Percentiles rank a stretch among this genome's conserved stretches.
These are phyloP conservation scores for Gloeostereum incarnatum DNA, from an alignment of 768 basidiomycete species.

Conservation along the genomic window DNA sequence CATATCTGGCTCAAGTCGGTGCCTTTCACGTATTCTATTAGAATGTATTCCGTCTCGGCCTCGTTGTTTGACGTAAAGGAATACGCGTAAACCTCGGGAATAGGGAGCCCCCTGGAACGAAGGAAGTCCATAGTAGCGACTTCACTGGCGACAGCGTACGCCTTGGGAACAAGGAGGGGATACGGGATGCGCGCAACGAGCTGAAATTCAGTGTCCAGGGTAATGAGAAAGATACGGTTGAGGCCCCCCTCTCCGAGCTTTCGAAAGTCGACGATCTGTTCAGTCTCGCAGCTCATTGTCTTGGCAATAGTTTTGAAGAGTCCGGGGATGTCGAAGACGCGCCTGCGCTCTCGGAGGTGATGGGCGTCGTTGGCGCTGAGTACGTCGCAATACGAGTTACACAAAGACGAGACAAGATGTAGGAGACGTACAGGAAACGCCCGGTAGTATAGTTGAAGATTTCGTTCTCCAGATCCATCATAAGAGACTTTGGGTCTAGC, in stretches of 20 bases:
- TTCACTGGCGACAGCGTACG: constrained; percentile 23
- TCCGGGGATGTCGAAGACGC: constrained; percentile 19
- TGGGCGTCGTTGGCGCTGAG: constrained; percentile 22
- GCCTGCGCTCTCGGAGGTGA: constrained; percentile 25
- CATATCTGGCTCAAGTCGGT: constrained; percentile 22
- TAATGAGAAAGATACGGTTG: constrained; percentile 26
- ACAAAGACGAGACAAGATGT: constrained; percentile 17
- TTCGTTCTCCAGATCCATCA: constrained; percentile 15
- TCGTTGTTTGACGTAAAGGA: constrained; percentile 15
- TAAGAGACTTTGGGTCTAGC: constrained; percentile 14
- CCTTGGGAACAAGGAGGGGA: constrained; percentile 16
- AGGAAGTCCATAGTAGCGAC: constrained; percentile 25
- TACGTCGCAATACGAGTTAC: constrained; percentile 14
- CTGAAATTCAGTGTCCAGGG: constrained; percentile 20
- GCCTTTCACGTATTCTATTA: constrained; percentile 26
- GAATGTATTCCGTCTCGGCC: constrained; percentile 23
- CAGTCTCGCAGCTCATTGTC: constrained; percentile 19
- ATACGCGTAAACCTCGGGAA: constrained; percentile 22
- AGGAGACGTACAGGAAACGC: constrained; percentile 24
- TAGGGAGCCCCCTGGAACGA: constrained; percentile 18
- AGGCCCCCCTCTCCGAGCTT: constrained; percentile 36
- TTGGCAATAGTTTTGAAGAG: constrained; percentile 13
- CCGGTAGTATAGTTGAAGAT: constrained; percentile 27
- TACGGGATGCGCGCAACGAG: constrained; percentile 26
- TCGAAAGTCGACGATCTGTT: constrained; percentile 18